Conservation (phyloP, 805 yeast genomes). For the Lachancea quebecensis region DNA sequence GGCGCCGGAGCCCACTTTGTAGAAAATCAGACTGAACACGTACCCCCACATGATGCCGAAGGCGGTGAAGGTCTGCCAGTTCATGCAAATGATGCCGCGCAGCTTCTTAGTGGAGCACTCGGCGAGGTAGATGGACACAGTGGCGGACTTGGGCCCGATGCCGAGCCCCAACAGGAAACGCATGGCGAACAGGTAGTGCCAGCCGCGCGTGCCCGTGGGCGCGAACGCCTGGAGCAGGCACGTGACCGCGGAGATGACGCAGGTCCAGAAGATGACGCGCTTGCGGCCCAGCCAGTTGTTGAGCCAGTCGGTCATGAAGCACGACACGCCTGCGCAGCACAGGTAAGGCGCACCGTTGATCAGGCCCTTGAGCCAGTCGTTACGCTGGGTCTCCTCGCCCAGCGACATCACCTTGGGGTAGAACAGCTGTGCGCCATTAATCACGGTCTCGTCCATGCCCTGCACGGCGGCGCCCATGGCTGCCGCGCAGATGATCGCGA, state of each 20-base stretch:
- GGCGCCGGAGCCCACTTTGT: slow-evolving; percentile 38
- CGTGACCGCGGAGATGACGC: slow-evolving; percentile 50
- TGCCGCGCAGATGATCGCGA: slow-evolving; percentile 54
- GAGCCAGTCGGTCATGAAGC: slow-evolving; percentile 58
- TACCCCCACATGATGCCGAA: slow-evolving; percentile 70
- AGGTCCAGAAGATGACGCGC: slow-evolving; percentile 59
- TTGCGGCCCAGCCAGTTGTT: slow-evolving; percentile 55
- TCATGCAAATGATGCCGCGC: slow-evolving; percentile 64
- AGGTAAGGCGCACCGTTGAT: slow-evolving; percentile 67
- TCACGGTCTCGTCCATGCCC: slow-evolving; percentile 75
- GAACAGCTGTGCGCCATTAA: slow-evolving; percentile 63
- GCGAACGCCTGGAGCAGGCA: slow-evolving; percentile 66
- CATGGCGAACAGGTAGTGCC: slow-evolving; percentile 66
- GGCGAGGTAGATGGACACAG: slow-evolving; percentile 64
- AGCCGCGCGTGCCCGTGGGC: slow-evolving; percentile 37
- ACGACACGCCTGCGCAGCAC: slow-evolving; percentile 51
- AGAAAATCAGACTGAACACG: slow-evolving; percentile 57
- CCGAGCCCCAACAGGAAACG: slow-evolving; percentile 62
- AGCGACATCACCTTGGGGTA: slow-evolving; percentile 53
- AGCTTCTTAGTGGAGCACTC: slow-evolving; percentile 57
- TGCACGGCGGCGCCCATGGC: slow-evolving; percentile 75
- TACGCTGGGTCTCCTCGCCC: slow-evolving; percentile 36
- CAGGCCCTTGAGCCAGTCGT: slow-evolving; percentile 51
- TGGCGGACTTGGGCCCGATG: slow-evolving; percentile 69
- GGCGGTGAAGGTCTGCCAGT: slow-evolving; percentile 72